Conservation (phyloP, 331 rosid genomes). For the Pyracantha coccinea region DNA sequence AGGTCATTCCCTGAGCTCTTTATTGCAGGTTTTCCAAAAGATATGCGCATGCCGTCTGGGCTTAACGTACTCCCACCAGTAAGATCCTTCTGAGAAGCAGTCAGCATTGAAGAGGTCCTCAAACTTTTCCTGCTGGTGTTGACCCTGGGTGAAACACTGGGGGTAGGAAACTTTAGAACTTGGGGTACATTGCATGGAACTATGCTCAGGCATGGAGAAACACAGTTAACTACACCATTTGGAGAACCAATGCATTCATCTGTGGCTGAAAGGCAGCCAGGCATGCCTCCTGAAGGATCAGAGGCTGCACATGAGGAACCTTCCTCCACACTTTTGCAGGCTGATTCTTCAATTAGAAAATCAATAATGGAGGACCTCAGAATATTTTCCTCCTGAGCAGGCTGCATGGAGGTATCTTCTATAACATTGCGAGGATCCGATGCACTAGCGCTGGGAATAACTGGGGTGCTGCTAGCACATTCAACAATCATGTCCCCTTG, state of each 20-base stretch:
- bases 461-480: constrained; percentile 6
- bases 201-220: constrained; percentile 49
- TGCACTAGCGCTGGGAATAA: constrained; percentile 12
- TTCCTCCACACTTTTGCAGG: constrained; percentile 19
- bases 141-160: constrained; percentile 78
- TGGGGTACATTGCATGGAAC: constrained; percentile 47
- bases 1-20: constrained; percentile 28
- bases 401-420: constrained; percentile 19
- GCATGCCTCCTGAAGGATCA: constrained; percentile 27
- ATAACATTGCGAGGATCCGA: constrained; percentile 9
- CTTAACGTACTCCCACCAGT: constrained; percentile 27
- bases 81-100: constrained; percentile 65
- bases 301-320: constrained; percentile 25
- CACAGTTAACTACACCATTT: constrained; percentile 30
- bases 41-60: constrained; percentile 18
- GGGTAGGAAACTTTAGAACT: constrained; percentile 68
- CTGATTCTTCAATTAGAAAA: constrained; percentile 33
- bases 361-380: constrained; percentile 28
- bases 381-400: constrained; percentile 16
- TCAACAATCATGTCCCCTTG: constrained; percentile 30
- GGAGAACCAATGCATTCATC: constrained; percentile 35
- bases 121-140: constrained; percentile 85
- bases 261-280: constrained; percentile 26
- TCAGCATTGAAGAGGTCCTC: constrained; percentile 61
- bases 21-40: constrained; percentile 26